Percentiles rank a stretch among this genome's conserved stretches.
Evolutionary conservation across 1,284 basidiomycete genomes (phyloP).

Genomic region (Bjerkandera adusta): DNA sequence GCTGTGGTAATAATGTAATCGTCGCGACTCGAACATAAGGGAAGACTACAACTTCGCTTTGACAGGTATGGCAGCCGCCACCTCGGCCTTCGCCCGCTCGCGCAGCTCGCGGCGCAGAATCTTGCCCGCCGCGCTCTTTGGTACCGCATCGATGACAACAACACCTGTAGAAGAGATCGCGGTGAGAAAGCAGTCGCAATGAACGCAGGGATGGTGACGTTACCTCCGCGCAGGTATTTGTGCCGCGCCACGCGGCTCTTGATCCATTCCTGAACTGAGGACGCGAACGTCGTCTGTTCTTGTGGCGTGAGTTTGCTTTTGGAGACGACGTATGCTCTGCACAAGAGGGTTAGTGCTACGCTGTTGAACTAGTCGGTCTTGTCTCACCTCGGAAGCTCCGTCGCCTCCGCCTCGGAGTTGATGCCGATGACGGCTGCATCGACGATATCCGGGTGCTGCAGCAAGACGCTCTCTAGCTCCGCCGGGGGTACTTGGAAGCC

Average conservation of each 20-base stretch:
- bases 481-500: slow-evolving; percentile 71
- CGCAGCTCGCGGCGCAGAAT: slow-evolving; percentile 64
- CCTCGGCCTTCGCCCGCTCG: slow-evolving; percentile 18
- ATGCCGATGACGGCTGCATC: slow-evolving; percentile 78
- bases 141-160: slow-evolving; percentile 52
- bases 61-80: not conserved
- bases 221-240: slow-evolving; percentile 62
- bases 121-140: slow-evolving; percentile 75
- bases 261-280: slow-evolving; percentile 61
- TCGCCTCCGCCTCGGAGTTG: slow-evolving; percentile 27
- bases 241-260: slow-evolving; percentile 61
- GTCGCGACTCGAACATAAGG: too few relatives aligned
- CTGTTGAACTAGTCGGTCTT: not conserved
- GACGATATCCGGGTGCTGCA: slow-evolving; percentile 69
- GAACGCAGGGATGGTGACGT: not conserved
- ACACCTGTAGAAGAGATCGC: slow-evolving; percentile 34
- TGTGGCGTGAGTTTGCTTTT: slow-evolving; percentile 33
- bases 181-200: not conserved
- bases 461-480: slow-evolving; percentile 73
- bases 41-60: slow-evolving; percentile 13
- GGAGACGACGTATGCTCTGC: slow-evolving; percentile 69
- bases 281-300: slow-evolving; percentile 41
- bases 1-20: too few relatives aligned
- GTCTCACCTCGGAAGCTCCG: slow-evolving; percentile 16
- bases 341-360: not conserved